Base-by-base conservation (phyloP, 2,329 filamentous ascomycete genomes). In the Cephalotrichum gorgonifer region DNA sequence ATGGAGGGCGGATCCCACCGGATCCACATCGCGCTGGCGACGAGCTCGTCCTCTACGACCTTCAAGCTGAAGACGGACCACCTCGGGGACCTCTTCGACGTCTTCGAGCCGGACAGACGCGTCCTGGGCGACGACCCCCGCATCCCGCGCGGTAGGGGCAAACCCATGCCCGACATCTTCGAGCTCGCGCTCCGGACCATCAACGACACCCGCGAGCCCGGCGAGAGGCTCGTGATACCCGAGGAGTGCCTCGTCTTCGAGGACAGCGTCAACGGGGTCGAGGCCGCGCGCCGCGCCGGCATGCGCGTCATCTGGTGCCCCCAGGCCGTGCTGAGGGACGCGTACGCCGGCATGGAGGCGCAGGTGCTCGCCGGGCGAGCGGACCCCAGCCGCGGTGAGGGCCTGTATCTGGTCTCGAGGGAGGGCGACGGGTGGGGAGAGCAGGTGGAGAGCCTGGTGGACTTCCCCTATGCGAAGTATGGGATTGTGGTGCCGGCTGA, bases 231-330 rank as follows among this genome's bases (percentile, higher is more conserved):
- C 51, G 83, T 98, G 54, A 73, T 62, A 48, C 88, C 89, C 0
- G 85, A 86, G 56, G 91, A 97, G 66, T 97, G 93, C 62, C 73
- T 98, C 15, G 93, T 97, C 0, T 97, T 98, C 59, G 93, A 98
- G 68, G 93, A 98, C 65, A 88, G 85, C 43, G 90, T 97, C 2
- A 88, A 89, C 0, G 93, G 93, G 4, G 88, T 96, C 3, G 93
- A 98, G 68, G 81, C 88, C 2, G 93, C 89, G 4, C 74, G 93
- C 48, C 79, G 93, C 55, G 93, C 93, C 0, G 91, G 91, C 0
- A 97, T 97, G 91, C 81, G 91, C 55, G 89, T 94, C 12, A 74
- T 95, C 1, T 98, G 93, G 93, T 85, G 81, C 57, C 93, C 93
- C 23, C 89, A 97, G 66, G 79, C 81, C 1, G 86, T 80, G 60